These are phyloP conservation scores for Cutaneotrichosporon cavernicola DNA, from an alignment of 1,284 basidiomycete genomes.

Conservation along the genomic window DNA sequence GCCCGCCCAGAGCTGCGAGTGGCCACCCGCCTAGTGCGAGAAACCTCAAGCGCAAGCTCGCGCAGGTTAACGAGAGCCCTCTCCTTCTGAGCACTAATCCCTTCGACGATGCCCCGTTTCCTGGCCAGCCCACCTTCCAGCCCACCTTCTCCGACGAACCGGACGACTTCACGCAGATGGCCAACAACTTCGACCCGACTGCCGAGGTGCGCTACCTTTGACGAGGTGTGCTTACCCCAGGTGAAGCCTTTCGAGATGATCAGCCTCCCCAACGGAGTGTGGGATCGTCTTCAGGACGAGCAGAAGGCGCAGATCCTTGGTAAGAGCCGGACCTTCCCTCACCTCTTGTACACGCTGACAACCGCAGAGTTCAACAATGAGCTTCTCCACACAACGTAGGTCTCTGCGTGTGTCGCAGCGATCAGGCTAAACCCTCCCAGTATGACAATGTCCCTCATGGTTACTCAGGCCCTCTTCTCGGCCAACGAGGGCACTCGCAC, in stretches of 20 bases:
- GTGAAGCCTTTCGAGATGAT: constrained; percentile 24
- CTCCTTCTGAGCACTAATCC: neutral
- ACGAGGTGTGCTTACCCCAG: constrained; percentile 15
- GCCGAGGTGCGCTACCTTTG: constrained; percentile 22
- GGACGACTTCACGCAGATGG: neutral
- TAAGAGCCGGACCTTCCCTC: constrained; percentile 16
- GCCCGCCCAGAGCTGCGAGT: neutral
- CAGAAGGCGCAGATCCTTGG: constrained; percentile 27
- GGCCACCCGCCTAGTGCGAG: neutral
- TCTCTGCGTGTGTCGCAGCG: neutral
- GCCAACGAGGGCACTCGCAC: constrained; percentile 17
- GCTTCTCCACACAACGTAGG: constrained; percentile 12
- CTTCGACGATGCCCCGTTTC: neutral
- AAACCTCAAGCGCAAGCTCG: constrained; percentile 3
- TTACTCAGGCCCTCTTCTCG: constrained; percentile 26
- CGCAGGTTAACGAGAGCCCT: neutral
- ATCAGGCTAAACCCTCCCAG: neutral
- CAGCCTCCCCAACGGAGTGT: constrained; percentile 28
- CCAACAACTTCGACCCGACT: constrained; percentile 23
- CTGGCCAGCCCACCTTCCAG: neutral
- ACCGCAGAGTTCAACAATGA: constrained; percentile 10
- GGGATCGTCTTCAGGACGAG: constrained; percentile 34
- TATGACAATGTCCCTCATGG: constrained; percentile 19
- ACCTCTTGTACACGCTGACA: neutral
- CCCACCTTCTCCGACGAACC: neutral